Base-by-base conservation (phyloP, 1,284 basidiomycete species). In the Ceratobasidium theobromae region DNA sequence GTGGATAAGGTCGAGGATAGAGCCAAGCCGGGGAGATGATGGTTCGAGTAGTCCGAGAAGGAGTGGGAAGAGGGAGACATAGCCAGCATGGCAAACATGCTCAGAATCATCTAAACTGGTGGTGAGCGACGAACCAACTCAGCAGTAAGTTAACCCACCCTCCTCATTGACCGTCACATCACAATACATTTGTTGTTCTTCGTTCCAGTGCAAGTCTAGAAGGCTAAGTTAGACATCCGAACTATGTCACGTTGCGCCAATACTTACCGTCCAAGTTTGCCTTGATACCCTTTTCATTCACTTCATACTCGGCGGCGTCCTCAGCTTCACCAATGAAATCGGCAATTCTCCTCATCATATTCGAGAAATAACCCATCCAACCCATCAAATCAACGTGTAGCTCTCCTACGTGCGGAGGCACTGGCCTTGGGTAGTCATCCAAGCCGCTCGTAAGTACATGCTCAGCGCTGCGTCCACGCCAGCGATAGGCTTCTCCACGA, bases 331-430 rank as follows among this genome's bases (percentile, higher is more conserved):
- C 93, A 14, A 96, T 79, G 74, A 88, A 95, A 68, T 84, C 86
- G 0, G 93, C 87, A 69, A 95, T 89, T 57, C 89, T 87, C 55
- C 80, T 83, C 93, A 96, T 95, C 27, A 93, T 96, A 70, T 87
- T 82, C 41, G 90, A 85, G 76, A 95, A 96, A 78, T 91, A 94
- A 11, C 86, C 95, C 88, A 98, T 93, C 95, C 95, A 98, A 40
- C 89, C 89, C 69, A 95, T 90, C 70, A 98, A 78, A 77, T 98
- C 95, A 53, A 97, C 76, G 75, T 98, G 95, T 62, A 98, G 79
- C 78, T 98, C 95, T 57, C 95, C 95, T 1, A 87, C 82, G 73
- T 95, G 93, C 6, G 95, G 88, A 32, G 86, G 85, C 9, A 85
- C 71, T 0, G 80, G 93, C 58, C 95, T 83, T 9, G 95, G 95